Base-by-base conservation (phyloP, 257 asterid genomes). In the Capsicum baccatum region DNA sequence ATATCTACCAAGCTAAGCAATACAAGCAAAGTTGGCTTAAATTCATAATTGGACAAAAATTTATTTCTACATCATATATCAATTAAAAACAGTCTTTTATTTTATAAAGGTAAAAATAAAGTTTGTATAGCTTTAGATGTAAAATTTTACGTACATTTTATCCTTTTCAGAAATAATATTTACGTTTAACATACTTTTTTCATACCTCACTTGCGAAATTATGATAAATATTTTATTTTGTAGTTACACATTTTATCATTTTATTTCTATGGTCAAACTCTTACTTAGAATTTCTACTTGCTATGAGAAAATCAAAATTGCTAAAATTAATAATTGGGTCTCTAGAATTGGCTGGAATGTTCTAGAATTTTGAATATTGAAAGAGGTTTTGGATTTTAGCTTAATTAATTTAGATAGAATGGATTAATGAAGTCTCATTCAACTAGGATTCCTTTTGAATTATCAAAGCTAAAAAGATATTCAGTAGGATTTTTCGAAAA, bases 1-100 rank as follows among this genome's bases (percentile, higher is more conserved):
- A 26, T 76, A 76, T 76, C 81, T 76, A 76, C 63, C 63, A 76
- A 50, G 47, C 62, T 19, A 52, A 12, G 47, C 63, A 21, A 52
- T 21, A 52, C 63, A 76, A 76, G 63, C 63, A 76, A 76, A 76
- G 81, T 63, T 26, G 5, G 15, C 47, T 11, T 52, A 21, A 21
- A 52, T 50, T 76, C 62, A 21, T 26, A 26, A 26, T 26, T 26
- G 33, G 33, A 26, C 33, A 26, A 26, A 26, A 26, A 26, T 1
- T 1, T 26, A 26, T 26, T 26, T 26, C 33, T 26, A 26, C 33
- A 26, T 26, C 33, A 26, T 26, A 26, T 26, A 26, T 26, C 1
- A 26, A 26, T 26, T 1, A 1, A 26, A 26, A 26, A 26, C 33
- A 26, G 33, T 26, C 33, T 26, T 26, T 26, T 26, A 26, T 26